These are phyloP conservation scores for Pichia sp. DNA, from an alignment of 1,139 yeast genomes.

Conservation along the genomic window DNA sequence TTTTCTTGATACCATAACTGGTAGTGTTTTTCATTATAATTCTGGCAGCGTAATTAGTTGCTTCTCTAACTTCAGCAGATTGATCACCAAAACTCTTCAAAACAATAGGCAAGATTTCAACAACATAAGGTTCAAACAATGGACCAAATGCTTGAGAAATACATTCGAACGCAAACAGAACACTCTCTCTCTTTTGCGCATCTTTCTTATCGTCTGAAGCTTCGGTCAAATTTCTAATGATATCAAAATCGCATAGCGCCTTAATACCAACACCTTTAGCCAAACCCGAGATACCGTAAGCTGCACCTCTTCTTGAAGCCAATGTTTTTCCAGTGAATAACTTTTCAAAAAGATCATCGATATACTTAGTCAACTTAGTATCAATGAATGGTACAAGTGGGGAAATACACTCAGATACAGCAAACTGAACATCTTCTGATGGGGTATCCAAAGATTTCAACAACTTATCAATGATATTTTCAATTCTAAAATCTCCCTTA, in stretches of 20 bases:
- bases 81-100: constrained; percentile 80
- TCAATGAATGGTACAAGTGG: constrained; percentile 63
- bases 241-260: constrained; percentile 64
- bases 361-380: constrained; percentile 39
- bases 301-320: constrained; percentile 81
- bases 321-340: constrained; percentile 44
- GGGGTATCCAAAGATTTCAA: constrained; percentile 76
- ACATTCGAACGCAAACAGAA: constrained; percentile 79
- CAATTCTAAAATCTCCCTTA: constrained; percentile 54
- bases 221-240: constrained; percentile 67
- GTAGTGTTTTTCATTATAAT: constrained; percentile 88
- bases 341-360: constrained; percentile 51
- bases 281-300: constrained; percentile 91
- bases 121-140: constrained; percentile 87
- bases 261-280: constrained; percentile 86
- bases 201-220: constrained; percentile 87
- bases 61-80: constrained; percentile 76
- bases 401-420: constrained; percentile 77
- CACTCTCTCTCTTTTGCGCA: constrained; percentile 74
- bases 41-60: constrained; percentile 82
- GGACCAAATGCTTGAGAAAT: constrained; percentile 68
- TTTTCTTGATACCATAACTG: constrained; percentile 81
- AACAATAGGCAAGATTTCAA: constrained; percentile 77
- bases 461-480: constrained; percentile 58
- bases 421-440: constrained; percentile 80